Evolutionary conservation across 768 basidiomycete species (phyloP).

Genomic region (Botryobasidium botryosum): DNA sequence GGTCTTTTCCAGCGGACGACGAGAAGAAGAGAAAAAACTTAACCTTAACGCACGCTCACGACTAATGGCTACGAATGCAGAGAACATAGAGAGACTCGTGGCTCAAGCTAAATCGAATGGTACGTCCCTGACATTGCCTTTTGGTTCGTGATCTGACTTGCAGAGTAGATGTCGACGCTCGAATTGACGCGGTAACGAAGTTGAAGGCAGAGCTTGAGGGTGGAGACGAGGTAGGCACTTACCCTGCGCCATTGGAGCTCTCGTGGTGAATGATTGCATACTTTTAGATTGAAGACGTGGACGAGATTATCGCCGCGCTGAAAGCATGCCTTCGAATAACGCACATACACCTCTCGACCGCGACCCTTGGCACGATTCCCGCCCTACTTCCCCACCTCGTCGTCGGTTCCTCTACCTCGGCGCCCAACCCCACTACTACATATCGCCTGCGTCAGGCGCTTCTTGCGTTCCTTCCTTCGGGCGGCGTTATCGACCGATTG

Average conservation of each 20-base stretch:
- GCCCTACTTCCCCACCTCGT: conserved; percentile 48
- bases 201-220: conserved; percentile 59
- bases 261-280: conserved; percentile 8
- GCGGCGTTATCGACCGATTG: conserved; percentile 66
- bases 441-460: conserved; percentile 50
- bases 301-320: conserved; percentile 48
- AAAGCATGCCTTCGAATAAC: conserved; percentile 62
- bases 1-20: too few species aligned
- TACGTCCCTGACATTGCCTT: conserved; percentile 7
- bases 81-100: background rate
- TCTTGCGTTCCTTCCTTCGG: conserved; percentile 49
- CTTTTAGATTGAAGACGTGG: conserved; percentile 53
- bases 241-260: background rate
- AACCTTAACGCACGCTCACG: too few species aligned
- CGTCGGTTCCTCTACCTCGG: conserved; percentile 27
- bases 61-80: too few species aligned
- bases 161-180: conserved; percentile 53
- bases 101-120: background rate
- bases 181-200: conserved; percentile 65
- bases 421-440: conserved; percentile 29
- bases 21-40: too few species aligned
- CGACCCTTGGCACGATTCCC: conserved; percentile 54
- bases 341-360: conserved; percentile 67
- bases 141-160: conserved; percentile 7
- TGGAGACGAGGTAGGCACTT: conserved; percentile 39